Conservation (phyloP, 768 basidiomycete species). For the Nevesoporus exiguus region DNA sequence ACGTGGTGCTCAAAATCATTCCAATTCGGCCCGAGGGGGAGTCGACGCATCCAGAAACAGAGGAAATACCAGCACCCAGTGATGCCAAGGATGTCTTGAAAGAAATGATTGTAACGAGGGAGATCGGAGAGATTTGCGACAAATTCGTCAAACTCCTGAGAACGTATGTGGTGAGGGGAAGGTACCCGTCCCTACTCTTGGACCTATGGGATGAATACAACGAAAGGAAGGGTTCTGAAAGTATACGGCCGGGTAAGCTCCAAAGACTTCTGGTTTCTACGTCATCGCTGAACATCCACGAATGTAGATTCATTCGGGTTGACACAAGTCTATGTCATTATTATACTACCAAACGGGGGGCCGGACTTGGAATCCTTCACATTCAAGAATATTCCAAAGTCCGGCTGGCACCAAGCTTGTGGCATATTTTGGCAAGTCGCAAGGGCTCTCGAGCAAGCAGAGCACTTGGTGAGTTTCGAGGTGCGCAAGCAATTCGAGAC, state of each 20-base stretch:
- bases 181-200: conserved; percentile 76
- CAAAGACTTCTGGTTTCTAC: not conserved
- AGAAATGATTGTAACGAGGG: conserved; percentile 73
- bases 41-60: conserved; percentile 28
- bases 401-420: conserved; percentile 83
- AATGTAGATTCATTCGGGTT: conserved; percentile 66
- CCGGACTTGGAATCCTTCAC: conserved; percentile 84
- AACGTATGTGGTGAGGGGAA: conserved; percentile 82
- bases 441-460: conserved; percentile 73
- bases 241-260: conserved; percentile 73
- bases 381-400: conserved; percentile 54
- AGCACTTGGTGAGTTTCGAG: conserved; percentile 81
- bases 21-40: conserved; percentile 61
- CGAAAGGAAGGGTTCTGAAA: conserved; percentile 71
- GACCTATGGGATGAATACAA: conserved; percentile 87
- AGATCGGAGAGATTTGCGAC: conserved; percentile 70
- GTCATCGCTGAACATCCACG: conserved; percentile 6
- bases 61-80: conserved; percentile 63
- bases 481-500: conserved; percentile 41
- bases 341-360: conserved; percentile 88
- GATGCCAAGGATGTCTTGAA: conserved; percentile 75
- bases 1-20: conserved; percentile 88
- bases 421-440: conserved; percentile 91
- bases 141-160: conserved; percentile 82
- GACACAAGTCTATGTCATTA: conserved; percentile 82